A percentile compares a stretch with the other conserved stretches of the same genome.
Evolutionary conservation across 108 stramenopile genomes (phyloP).

Genomic region (Discostella stelligeroides): DNA sequence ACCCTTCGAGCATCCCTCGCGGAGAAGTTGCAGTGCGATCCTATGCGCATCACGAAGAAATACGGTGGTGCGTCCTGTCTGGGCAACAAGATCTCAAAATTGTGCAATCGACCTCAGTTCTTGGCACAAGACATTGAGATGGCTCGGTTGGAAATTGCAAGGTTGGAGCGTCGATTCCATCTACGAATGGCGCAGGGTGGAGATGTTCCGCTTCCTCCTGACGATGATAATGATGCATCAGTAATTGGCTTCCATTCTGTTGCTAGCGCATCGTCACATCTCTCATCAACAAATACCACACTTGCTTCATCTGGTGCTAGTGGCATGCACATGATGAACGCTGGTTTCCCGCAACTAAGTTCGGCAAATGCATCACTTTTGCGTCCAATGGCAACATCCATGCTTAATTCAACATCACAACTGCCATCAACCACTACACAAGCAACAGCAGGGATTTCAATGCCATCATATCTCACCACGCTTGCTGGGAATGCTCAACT

Average conservation of each 20-base stretch:
- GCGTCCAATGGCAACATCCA: no score
- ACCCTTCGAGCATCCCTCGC: slow-evolving; percentile 94
- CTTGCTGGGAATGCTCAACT: slow-evolving; percentile 29
- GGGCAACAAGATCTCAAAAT: slow-evolving; percentile 80
- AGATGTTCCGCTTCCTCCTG: slow-evolving; percentile 20
- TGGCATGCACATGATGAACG: no score
- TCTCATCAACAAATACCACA: no score
- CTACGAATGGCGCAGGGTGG: slow-evolving; percentile 60
- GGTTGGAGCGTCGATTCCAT: slow-evolving; percentile 68
- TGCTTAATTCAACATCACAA: no score
- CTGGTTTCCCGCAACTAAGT: no score
- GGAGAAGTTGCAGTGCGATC: slow-evolving; percentile 95
- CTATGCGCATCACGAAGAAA: slow-evolving; percentile 98
- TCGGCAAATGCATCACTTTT: no score
- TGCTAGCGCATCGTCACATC: no score
- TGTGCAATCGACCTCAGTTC: slow-evolving; percentile 62
- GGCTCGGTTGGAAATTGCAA: slow-evolving; percentile 65
- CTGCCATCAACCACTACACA: no score
- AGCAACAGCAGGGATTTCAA: no score
- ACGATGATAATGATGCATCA: neutral
- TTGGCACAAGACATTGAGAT: slow-evolving; percentile 59
- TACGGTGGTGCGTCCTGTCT: slow-evolving; percentile 93
- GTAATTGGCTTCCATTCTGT: no score
- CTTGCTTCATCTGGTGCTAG: no score
- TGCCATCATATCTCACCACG: slow-evolving; percentile 3